These are phyloP conservation scores for Delonix regia DNA, from an alignment of 306 rosid genomes.

Conservation along the genomic window DNA sequence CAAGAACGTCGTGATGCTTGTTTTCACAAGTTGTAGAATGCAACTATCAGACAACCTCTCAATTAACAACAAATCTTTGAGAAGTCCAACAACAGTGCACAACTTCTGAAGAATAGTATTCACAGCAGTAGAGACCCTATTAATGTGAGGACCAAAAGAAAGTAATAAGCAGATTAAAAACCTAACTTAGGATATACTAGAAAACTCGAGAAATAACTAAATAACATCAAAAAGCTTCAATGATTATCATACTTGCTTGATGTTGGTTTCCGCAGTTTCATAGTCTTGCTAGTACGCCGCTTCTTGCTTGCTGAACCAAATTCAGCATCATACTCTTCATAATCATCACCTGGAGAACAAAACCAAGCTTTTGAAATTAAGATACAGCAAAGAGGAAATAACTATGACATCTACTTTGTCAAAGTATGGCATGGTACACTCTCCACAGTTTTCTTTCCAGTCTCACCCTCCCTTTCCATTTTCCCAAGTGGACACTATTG, in stretches of 20 bases:
- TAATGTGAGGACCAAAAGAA: slow-evolving; percentile 35
- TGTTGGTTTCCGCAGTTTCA: slow-evolving; percentile 67
- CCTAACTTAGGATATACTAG: slow-evolving; percentile 25
- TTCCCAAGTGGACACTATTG: slow-evolving; percentile 15
- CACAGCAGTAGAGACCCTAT: slow-evolving; percentile 82
- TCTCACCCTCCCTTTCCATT: neutral
- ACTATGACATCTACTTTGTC: neutral
- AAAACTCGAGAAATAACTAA: slow-evolving; percentile 12
- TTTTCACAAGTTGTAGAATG: slow-evolving; percentile 88
- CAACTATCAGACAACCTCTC: slow-evolving; percentile 97
- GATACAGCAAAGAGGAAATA: slow-evolving; percentile 33
- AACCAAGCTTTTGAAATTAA: slow-evolving; percentile 14
- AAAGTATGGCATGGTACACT: too few species aligned
- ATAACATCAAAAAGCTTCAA: slow-evolving; percentile 24
- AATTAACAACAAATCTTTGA: slow-evolving; percentile 87
- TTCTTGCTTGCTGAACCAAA: slow-evolving; percentile 85
- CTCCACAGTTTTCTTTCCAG: neutral
- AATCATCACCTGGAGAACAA: slow-evolving; percentile 67
- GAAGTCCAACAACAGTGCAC: slow-evolving; percentile 91
- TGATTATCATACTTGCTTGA: slow-evolving; percentile 66
- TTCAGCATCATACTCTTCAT: slow-evolving; percentile 74
- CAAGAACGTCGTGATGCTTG: slow-evolving; percentile 85
- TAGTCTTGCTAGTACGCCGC: slow-evolving; percentile 72
- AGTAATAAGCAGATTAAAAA: slow-evolving; percentile 27
- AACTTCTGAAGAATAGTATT: slow-evolving; percentile 90